phyloP scores from a whole-genome alignment of 768 basidiomycete species.

The Leccinum boreale region DNA sequence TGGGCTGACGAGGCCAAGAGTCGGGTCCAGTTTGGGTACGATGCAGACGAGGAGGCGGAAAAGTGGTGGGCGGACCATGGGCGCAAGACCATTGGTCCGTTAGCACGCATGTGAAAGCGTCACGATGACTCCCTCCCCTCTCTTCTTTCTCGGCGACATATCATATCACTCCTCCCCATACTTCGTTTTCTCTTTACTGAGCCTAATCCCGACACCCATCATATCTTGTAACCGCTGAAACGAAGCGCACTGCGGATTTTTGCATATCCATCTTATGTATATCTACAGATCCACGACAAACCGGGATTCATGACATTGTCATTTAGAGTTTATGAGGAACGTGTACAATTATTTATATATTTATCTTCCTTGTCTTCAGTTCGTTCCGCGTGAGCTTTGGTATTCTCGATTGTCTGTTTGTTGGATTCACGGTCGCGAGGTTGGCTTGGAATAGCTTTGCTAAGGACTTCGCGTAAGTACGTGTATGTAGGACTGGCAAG shows the following conservation, averaged over 20 bases:
- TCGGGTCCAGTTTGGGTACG: constrained; percentile 47
- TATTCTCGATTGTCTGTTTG: not conserved
- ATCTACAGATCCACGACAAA: not conserved
- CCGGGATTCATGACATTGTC: not conserved
- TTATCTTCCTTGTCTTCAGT: not conserved
- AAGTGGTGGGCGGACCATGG: constrained; percentile 45
- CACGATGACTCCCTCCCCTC: not conserved
- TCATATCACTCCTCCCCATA: not conserved
- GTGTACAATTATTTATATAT: not conserved
- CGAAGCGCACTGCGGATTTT: not conserved
- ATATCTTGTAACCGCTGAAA: not conserved
- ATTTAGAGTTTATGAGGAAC: not conserved
- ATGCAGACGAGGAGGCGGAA: constrained; percentile 50
- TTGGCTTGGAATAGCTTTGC: not conserved
- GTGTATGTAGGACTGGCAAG: too few species aligned
- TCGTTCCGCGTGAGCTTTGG: not conserved
- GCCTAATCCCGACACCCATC: not conserved
- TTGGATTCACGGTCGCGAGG: not conserved
- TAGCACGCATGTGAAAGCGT: constrained; percentile 12
- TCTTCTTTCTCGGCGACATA: not conserved
- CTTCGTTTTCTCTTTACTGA: not conserved
- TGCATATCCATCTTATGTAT: not conserved
- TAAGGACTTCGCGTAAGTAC: too few species aligned
- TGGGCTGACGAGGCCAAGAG: constrained; percentile 59
- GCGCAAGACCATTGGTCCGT: constrained; percentile 6